These are phyloP conservation scores for Hygrocybe coccinea DNA, from an alignment of 768 basidiomycete genomes.

Conservation along the genomic window DNA sequence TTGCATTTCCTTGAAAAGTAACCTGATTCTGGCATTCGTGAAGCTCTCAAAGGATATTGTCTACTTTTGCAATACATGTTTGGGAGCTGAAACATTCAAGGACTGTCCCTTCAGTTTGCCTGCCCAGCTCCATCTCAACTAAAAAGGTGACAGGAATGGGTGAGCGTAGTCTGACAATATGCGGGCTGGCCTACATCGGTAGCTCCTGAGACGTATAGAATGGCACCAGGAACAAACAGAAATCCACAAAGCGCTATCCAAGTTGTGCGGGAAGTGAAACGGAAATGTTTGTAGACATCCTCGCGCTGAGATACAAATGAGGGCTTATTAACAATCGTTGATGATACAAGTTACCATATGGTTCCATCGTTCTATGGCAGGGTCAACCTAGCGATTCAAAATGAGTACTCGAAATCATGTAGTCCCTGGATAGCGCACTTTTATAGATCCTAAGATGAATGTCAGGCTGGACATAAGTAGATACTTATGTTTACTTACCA, in stretches of 20 bases:
- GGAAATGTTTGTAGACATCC: conserved; percentile 76
- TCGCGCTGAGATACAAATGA: conserved; percentile 54
- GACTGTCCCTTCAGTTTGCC: conserved; percentile 31
- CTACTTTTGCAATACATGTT: no score
- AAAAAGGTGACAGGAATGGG: background rate
- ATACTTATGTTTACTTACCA: conserved; percentile 35
- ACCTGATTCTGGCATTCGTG: no score
- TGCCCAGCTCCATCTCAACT: conserved; percentile 21
- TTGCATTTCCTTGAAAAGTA: no score
- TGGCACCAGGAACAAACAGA: conserved; percentile 56
- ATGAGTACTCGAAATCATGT: background rate
- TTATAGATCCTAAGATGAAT: conserved; percentile 47
- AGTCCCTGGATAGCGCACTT: conserved; percentile 33
- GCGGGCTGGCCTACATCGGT: conserved; percentile 32
- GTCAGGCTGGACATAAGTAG: conserved; percentile 4
- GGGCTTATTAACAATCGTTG: conserved; percentile 4
- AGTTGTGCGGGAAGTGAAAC: conserved; percentile 67
- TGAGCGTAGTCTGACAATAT: background rate
- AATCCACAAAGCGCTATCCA: conserved; percentile 59
- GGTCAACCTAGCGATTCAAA: conserved; percentile 38
- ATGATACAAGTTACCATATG: conserved; percentile 39
- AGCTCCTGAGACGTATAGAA: conserved; percentile 46
- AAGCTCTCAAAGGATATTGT: no score
- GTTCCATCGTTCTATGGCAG: conserved; percentile 56
- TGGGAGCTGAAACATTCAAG: no score